Evolutionary conservation across 441 rosid species (phyloP).

Genomic region (Populus hybrid): DNA sequence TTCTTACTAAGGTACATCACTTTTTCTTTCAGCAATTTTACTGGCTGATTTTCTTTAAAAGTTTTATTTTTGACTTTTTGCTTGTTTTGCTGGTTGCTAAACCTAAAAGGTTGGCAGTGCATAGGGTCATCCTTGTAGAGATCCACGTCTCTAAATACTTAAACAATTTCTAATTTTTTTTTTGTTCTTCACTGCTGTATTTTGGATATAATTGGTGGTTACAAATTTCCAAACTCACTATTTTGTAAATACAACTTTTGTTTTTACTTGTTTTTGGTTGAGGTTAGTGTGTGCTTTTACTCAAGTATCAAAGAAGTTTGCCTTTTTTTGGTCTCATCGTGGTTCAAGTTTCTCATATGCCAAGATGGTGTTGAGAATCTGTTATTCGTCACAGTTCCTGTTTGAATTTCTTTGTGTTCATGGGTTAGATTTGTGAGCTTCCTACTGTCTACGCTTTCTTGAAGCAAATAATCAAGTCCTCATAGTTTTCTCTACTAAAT

Average conservation of each 20-base stretch:
- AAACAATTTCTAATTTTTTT: neutral
- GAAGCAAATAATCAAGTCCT: neutral
- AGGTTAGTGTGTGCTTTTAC: neutral
- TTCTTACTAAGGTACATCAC: conserved; percentile 32
- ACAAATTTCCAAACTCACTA: neutral
- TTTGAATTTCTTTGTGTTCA: neutral
- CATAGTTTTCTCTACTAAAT: neutral
- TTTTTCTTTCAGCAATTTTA: neutral
- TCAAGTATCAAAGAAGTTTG: neutral
- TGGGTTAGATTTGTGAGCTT: neutral
- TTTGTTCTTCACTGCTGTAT: neutral
- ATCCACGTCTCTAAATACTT: neutral
- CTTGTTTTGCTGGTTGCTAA: neutral
- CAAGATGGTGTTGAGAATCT: neutral
- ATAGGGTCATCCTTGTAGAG: neutral
- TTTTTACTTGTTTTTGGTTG: neutral
- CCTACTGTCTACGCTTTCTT: neutral
- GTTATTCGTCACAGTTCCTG: neutral
- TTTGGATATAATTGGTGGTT: neutral
- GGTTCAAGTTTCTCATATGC: neutral
- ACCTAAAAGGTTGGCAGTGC: neutral
- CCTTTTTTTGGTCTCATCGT: neutral
- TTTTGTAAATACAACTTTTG: neutral
- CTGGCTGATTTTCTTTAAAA: neutral
- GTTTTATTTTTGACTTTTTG: neutral